Conservation (phyloP, 2,329 filamentous ascomycete genomes). For the Aureobasidium sp. region DNA sequence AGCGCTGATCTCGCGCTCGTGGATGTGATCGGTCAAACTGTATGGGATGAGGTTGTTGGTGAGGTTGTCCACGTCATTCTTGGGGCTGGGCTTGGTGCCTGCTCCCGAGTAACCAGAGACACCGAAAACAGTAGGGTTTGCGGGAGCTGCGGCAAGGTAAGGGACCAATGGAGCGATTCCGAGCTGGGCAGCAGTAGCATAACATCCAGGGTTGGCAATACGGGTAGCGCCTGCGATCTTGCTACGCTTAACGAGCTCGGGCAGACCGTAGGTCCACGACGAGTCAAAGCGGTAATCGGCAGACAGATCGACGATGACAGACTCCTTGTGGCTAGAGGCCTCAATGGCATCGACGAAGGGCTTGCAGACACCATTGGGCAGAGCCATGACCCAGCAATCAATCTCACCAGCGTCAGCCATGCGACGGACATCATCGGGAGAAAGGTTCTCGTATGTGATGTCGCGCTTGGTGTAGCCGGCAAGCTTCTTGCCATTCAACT, state of each 20-base stretch:
- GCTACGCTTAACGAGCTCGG: constrained; percentile 71
- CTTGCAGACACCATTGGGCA: constrained; percentile 91
- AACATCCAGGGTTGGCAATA: constrained; percentile 92
- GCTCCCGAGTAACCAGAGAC: constrained; percentile 92
- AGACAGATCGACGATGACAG: constrained; percentile 87
- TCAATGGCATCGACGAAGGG: constrained; percentile 87
- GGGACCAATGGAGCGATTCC: constrained; percentile 77
- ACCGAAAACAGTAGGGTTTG: constrained; percentile 77
- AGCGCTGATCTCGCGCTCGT: constrained; percentile 80
- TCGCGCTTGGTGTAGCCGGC: constrained; percentile 86
- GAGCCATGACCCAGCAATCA: constrained; percentile 96
- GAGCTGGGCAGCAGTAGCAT: constrained; percentile 86
- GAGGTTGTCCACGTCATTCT: constrained; percentile 82
- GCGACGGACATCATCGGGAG: constrained; percentile 73
- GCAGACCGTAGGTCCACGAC: constrained; percentile 82
- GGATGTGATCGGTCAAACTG: constrained; percentile 86
- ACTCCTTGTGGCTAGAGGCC: constrained; percentile 58
- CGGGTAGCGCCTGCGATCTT: constrained; percentile 71
- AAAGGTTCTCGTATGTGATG: constrained; percentile 86
- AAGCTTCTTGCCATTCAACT: constrained; percentile 79
- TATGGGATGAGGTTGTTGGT: constrained; percentile 87
- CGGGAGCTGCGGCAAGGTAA: constrained; percentile 55
- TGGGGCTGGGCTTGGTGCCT: constrained; percentile 86
- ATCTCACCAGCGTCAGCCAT: constrained; percentile 81
- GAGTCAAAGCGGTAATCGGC: constrained; percentile 90